Percentiles rank a stretch among this genome's conserved stretches.
These are phyloP conservation scores for Anthoceros angustus DNA, from an alignment of 225 moss, liverwort and hornwort species.

Conservation along the genomic window DNA sequence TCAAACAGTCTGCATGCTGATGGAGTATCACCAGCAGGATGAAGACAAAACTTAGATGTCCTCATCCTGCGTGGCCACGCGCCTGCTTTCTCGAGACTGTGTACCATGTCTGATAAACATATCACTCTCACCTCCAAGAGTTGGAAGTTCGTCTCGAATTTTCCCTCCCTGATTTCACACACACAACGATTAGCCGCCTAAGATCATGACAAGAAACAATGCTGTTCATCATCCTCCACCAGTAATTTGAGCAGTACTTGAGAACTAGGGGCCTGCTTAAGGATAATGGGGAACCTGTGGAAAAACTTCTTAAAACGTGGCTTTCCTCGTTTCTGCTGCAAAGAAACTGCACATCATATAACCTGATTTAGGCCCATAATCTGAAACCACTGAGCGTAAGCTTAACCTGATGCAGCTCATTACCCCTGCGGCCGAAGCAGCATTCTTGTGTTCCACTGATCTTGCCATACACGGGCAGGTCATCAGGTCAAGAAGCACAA, in stretches of 20 bases:
- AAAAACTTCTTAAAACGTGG: background rate
- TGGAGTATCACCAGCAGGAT: constrained; percentile 63
- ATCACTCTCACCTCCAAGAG: background rate
- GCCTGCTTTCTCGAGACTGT: background rate
- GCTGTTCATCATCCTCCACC: background rate
- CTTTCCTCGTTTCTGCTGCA: too few relatives aligned
- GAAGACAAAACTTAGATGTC: constrained; percentile 48
- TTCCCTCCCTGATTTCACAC: background rate
- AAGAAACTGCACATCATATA: too few relatives aligned
- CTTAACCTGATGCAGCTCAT: too few relatives aligned
- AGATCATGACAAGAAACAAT: background rate
- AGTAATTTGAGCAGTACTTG: background rate
- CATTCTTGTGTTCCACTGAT: too few relatives aligned
- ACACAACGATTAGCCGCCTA: background rate
- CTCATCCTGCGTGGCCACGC: constrained; percentile 34
- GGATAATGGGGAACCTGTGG: background rate
- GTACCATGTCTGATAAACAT: constrained; percentile 3
- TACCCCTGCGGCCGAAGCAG: too few relatives aligned
- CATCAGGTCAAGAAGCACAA: too few relatives aligned
- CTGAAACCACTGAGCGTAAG: too few relatives aligned
- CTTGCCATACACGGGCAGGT: too few relatives aligned
- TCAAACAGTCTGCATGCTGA: constrained; percentile 58
- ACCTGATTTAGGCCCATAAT: too few relatives aligned
- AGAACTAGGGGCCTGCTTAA: background rate
- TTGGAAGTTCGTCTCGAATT: background rate